Base-by-base conservation (phyloP, 1,139 yeast genomes). In the Nakaseomyces bracarensis region DNA sequence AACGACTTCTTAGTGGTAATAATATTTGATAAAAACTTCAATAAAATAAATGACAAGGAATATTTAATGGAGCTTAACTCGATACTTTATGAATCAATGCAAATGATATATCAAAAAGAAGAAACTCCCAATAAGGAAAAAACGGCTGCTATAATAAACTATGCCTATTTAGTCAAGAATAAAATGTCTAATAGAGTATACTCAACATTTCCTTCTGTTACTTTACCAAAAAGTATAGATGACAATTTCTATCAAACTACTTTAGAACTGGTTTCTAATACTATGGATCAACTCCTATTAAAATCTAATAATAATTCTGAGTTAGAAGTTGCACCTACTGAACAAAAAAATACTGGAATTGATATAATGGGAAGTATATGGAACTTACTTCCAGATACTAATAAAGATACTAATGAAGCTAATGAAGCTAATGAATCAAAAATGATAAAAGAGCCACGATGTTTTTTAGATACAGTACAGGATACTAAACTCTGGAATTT, bases 31-130 rank as follows among this genome's bases (percentile, higher is more conserved):
- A 42, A 46, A 2, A 36, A 43, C 8, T 60, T 60, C 39, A 46
- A 46, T 3, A 54, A 47, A 22, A 53, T 60, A n/a, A 54, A 57
- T 53, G 59, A 58, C 19, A 41, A 42, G 9, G 50, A 52, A 4
- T 60, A 56, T 41, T 43, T 60, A 36, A 52, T 50, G 22, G 53
- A 53, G 15, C 36, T 58, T 21, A 48, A 53, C 20, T 49, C 41
- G 22, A 49, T 52, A 20, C 43, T 60, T n/a, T 43, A 46, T 19
- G 41, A 48, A 10, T 46, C 56, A 27, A 54, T 57, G 42, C 22
- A 30, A 30, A 7, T 30, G 5, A 18, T 30, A 8, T 30, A 30
- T 11, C 4, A 7, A 4, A 2, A 30, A 11, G 22, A 30, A 4
- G 7, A 5, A 18, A 18, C 13, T 3, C 4, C 2, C 11, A 13